phyloP scores from a whole-genome alignment of 768 basidiomycete species.

The Mycena kentingensis region DNA sequence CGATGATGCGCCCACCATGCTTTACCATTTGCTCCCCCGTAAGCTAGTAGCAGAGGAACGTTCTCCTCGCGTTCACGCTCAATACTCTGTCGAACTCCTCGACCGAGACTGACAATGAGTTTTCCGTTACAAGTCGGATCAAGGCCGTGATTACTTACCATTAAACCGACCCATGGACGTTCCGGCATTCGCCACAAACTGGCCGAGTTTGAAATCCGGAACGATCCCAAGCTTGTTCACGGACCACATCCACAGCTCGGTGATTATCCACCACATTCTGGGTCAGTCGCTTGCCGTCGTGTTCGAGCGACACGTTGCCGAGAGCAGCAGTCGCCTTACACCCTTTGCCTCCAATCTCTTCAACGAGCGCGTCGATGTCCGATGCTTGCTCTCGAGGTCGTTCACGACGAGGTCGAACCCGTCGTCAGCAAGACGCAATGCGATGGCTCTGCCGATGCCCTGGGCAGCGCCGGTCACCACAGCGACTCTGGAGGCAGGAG shows the following conservation, averaged over 20 bases:
- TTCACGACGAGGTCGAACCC: slow-evolving; percentile 39
- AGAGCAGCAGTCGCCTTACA: background rate
- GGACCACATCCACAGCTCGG: slow-evolving; percentile 35
- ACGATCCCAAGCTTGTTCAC: slow-evolving; percentile 5
- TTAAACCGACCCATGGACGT: slow-evolving; percentile 11
- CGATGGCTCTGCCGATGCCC: slow-evolving; percentile 36
- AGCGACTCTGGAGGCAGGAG: background rate
- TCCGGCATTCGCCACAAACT: slow-evolving; percentile 34
- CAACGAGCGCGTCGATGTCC: slow-evolving; percentile 17
- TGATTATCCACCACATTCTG: slow-evolving; percentile 22
- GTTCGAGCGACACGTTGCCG: slow-evolving; percentile 26
- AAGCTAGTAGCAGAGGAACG: slow-evolving; percentile 36
- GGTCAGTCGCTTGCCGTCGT: slow-evolving; percentile 28
- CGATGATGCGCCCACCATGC: slow-evolving; percentile 42
- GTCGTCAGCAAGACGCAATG: slow-evolving; percentile 37
- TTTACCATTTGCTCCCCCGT: slow-evolving; percentile 40
- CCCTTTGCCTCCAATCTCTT: slow-evolving; percentile 13
- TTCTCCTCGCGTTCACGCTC: slow-evolving; percentile 32
- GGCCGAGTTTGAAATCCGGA: background rate
- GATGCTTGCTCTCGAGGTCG: slow-evolving; percentile 30
- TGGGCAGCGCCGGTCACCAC: slow-evolving; percentile 2
- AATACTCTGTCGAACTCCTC: slow-evolving; percentile 28
- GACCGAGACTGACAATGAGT: slow-evolving; percentile 4
- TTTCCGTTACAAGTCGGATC: background rate
- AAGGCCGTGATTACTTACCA: slow-evolving; percentile 21